Evolutionary conservation across 2,329 filamentous ascomycete genomes (phyloP).

Genomic region (Pestalotiopsis fici): DNA sequence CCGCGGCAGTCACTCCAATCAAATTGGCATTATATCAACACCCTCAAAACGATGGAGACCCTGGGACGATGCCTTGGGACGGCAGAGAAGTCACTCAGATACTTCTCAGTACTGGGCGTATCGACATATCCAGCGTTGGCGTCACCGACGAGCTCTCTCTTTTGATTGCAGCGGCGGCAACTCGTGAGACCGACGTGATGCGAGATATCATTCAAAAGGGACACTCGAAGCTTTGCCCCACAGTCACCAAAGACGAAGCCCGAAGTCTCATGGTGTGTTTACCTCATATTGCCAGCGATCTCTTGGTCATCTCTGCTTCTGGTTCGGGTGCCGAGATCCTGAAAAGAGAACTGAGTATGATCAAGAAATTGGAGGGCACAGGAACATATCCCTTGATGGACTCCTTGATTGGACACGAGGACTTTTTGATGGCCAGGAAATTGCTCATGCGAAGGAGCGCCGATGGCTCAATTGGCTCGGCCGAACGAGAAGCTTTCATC

Average conservation of each 20-base stretch:
- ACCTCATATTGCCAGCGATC: not conserved
- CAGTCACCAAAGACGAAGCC: not conserved
- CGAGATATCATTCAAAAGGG: not conserved
- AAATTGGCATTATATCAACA: too few species aligned
- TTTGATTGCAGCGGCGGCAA: too few species aligned
- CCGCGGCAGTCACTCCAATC: too few species aligned
- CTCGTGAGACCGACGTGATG: too few species aligned
- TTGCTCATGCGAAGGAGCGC: not conserved
- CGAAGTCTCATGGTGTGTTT: not conserved
- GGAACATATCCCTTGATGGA: not conserved
- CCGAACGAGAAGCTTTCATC: not conserved
- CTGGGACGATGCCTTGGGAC: too few species aligned
- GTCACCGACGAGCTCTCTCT: too few species aligned
- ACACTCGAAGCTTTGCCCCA: not conserved
- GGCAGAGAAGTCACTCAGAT: too few species aligned
- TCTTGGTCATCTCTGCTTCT: not conserved
- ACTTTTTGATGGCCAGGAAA: not conserved
- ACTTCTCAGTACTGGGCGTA: too few species aligned
- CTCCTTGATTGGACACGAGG: not conserved
- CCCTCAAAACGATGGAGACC: too few species aligned
- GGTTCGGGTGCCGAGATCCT: too few species aligned
- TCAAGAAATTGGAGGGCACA: not conserved
- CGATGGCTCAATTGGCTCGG: not conserved
- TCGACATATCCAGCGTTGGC: too few species aligned
- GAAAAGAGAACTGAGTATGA: not conserved